These are phyloP conservation scores for Phyllosticta ampelicida DNA, from an alignment of 2,329 filamentous ascomycete genomes.

Conservation along the genomic window DNA sequence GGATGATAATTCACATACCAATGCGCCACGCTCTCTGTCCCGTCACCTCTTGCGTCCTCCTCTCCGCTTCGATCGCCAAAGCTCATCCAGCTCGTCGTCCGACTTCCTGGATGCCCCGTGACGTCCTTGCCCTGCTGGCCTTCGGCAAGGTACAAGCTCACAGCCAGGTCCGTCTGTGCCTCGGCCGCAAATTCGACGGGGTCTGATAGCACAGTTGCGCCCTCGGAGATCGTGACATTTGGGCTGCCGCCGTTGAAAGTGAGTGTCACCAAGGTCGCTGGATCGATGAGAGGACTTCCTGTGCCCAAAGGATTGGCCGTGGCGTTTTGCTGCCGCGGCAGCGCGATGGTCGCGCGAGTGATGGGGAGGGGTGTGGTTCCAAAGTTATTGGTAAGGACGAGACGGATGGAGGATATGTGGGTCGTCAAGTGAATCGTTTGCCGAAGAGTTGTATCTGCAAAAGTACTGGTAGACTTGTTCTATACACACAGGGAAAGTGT, in stretches of 20 bases:
- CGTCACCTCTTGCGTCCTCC: constrained; percentile 34
- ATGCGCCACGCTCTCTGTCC: constrained; percentile 30
- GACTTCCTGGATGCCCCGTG: constrained; percentile 54
- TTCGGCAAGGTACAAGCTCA: constrained; percentile 47
- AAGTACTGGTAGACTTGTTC: constrained; percentile 45
- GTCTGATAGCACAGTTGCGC: constrained; percentile 50
- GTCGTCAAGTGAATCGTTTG: constrained; percentile 54
- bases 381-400: constrained; percentile 57
- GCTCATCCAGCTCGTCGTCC: constrained; percentile 51
- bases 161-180: constrained; percentile 31
- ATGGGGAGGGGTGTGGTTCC: constrained; percentile 47
- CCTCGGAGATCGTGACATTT: constrained; percentile 43
- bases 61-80: constrained; percentile 46
- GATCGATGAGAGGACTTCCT: constrained; percentile 44
- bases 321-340: constrained; percentile 28
- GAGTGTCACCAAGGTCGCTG: constrained; percentile 41
- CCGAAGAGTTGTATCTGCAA: constrained; percentile 52
- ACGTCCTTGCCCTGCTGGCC: constrained; percentile 49
- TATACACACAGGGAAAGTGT: not conserved
- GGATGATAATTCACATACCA: constrained; percentile 23
- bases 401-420: constrained; percentile 44
- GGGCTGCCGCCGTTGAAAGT: constrained; percentile 45
- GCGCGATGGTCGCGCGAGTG: constrained; percentile 46
- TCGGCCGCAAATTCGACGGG: constrained; percentile 21
- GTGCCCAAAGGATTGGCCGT: constrained; percentile 32